A percentile compares a stretch with the other conserved stretches of the same genome.
Evolutionary conservation across 2,329 filamentous ascomycete genomes (phyloP).

Genomic region (Alternaria arbusti): DNA sequence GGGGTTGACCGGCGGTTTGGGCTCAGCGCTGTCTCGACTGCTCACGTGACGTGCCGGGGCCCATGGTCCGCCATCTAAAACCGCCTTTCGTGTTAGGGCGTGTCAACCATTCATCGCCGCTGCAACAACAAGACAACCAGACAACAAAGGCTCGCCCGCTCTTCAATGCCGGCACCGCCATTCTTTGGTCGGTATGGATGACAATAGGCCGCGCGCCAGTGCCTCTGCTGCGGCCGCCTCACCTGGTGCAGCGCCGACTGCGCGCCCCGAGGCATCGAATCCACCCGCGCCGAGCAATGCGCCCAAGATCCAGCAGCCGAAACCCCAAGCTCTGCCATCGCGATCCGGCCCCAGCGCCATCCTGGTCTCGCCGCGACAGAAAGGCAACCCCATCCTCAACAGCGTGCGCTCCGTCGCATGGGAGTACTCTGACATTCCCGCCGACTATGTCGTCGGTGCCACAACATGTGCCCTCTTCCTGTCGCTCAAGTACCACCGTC

Average conservation of each 20-base stretch:
- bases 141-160: neutral
- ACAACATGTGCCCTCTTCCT: slow-evolving; percentile 93
- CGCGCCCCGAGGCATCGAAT: slow-evolving; percentile 5
- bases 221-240: slow-evolving; percentile 10
- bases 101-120: slow-evolving; percentile 4
- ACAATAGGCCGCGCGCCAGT: slow-evolving; percentile 25
- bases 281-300: slow-evolving; percentile 22
- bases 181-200: slow-evolving; percentile 34
- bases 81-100: slow-evolving; percentile 9
- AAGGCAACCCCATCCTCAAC: slow-evolving; percentile 90
- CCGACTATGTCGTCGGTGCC: slow-evolving; percentile 86
- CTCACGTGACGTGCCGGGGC: slow-evolving; percentile 13
- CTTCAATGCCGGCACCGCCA: no score
- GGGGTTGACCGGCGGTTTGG: slow-evolving; percentile 20
- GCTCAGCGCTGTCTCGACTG: slow-evolving; percentile 15
- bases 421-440: slow-evolving; percentile 97
- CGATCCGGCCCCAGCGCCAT: slow-evolving; percentile 75
- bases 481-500: slow-evolving; percentile 93
- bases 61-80: slow-evolving; percentile 5
- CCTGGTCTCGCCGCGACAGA: slow-evolving; percentile 88
- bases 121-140: neutral
- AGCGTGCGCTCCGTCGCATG: slow-evolving; percentile 82
- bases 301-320: slow-evolving; percentile 77
- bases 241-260: slow-evolving; percentile 7
- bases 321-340: slow-evolving; percentile 80